phyloP scores from a whole-genome alignment of 1,284 basidiomycete genomes.

The Malassezia equina region DNA sequence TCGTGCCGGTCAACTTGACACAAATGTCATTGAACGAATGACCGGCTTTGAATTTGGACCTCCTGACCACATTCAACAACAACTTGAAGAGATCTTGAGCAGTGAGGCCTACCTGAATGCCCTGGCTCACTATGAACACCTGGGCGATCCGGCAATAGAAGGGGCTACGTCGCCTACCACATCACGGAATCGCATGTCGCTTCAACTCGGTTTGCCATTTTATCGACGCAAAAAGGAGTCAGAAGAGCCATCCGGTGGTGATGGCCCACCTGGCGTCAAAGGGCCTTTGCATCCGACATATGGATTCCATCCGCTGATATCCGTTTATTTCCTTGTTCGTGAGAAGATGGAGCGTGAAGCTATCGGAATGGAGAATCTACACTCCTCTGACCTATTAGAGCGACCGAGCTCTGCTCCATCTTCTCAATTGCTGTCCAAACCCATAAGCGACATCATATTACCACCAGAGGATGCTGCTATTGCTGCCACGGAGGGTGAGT shows the following conservation, averaged over 20 bases:
- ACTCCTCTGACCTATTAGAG: conserved; percentile 4
- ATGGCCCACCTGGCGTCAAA: conserved; percentile 11
- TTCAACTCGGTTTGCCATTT: conserved; percentile 82
- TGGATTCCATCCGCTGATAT: conserved; percentile 87
- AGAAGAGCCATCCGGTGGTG: not conserved
- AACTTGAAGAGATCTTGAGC: conserved; percentile 63
- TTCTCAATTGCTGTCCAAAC: not conserved
- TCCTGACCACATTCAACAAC: conserved; percentile 70
- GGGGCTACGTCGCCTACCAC: not conserved
- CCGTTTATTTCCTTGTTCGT: conserved; percentile 87
- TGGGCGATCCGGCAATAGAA: not conserved
- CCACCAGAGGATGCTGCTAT: not conserved
- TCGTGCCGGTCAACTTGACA: conserved; percentile 73
- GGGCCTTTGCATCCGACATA: conserved; percentile 67
- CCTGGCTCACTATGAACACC: conserved; percentile 52
- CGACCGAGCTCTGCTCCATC: not conserved
- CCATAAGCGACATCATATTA: not conserved
- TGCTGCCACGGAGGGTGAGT: not conserved
- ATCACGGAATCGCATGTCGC: conserved; percentile 25
- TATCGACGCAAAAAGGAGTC: conserved; percentile 63
- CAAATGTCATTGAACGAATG: conserved; percentile 78
- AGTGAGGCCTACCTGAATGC: conserved; percentile 68
- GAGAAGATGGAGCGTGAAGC: conserved; percentile 86
- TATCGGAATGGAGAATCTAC: not conserved
- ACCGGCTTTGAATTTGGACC: conserved; percentile 92